phyloP scores from a whole-genome alignment of 2,329 filamentous ascomycete species.

The Penicillium sp. region DNA sequence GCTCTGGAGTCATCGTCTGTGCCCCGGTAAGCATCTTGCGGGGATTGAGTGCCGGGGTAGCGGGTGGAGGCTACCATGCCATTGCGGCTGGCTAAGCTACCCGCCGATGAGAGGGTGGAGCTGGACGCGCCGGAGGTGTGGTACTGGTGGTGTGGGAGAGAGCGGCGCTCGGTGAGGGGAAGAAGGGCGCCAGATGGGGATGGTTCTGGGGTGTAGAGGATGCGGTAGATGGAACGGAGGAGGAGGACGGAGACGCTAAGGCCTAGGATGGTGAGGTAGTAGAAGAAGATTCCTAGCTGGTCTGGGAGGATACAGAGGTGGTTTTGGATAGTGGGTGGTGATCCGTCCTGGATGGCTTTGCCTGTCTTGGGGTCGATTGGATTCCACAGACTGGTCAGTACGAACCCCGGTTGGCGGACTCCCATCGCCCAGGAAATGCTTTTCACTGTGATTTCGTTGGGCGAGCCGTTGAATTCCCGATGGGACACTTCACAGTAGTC shows the following conservation, averaged over 20 bases:
- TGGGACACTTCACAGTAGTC: constrained; percentile 94
- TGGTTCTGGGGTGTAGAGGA: constrained; percentile 25
- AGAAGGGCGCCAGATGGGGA: constrained; percentile 25
- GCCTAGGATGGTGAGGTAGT: constrained; percentile 66
- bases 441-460: constrained; percentile 89
- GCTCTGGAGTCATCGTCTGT: constrained; percentile 20
- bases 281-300: constrained; percentile 79
- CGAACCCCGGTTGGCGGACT: constrained; percentile 79
- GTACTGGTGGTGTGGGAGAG: constrained; percentile 22
- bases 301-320: constrained; percentile 89
- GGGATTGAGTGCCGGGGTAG: constrained; percentile 18
- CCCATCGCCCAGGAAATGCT: constrained; percentile 96
- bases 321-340: constrained; percentile 69
- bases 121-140: constrained; percentile 37
- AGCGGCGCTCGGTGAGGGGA: constrained; percentile 34
- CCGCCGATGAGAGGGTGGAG: constrained; percentile 30
- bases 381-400: constrained; percentile 89
- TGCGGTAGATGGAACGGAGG: constrained; percentile 42
- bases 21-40: constrained; percentile 25
- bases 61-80: constrained; percentile 23
- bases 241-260: constrained; percentile 53
- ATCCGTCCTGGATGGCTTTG: constrained; percentile 26
- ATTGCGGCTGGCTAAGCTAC: constrained; percentile 32
- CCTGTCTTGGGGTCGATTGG: constrained; percentile 64
- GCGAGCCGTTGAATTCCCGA: constrained; percentile 61